Percentiles rank a stretch among this genome's conserved stretches.
Conservation (phyloP, 768 basidiomycete genomes). For the Daedalea quercina region DNA sequence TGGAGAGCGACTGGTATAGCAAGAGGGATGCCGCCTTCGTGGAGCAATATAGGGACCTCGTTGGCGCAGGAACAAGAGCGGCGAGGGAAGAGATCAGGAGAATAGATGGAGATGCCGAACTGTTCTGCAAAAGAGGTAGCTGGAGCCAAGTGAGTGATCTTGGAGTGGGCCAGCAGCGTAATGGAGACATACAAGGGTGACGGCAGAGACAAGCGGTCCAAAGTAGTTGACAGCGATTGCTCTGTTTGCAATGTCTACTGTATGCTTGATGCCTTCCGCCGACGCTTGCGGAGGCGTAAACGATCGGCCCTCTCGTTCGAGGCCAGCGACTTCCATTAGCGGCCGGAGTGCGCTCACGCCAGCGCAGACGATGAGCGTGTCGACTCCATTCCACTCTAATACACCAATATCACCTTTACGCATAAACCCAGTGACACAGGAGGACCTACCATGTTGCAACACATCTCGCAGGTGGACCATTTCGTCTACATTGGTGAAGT, state of each 20-base stretch:
- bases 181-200: slow-evolving; percentile 54
- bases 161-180: background rate
- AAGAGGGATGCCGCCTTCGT: slow-evolving; percentile 76
- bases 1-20: slow-evolving; percentile 72
- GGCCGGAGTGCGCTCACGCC: slow-evolving; percentile 82
- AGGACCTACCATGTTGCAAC: slow-evolving; percentile 46
- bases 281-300: slow-evolving; percentile 33
- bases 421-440: slow-evolving; percentile 2
- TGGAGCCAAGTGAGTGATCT: slow-evolving; percentile 22
- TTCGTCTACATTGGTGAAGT: slow-evolving; percentile 61
- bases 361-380: slow-evolving; percentile 76
- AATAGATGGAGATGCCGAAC: slow-evolving; percentile 64
- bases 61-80: slow-evolving; percentile 78
- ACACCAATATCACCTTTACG: background rate
- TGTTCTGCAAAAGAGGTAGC: slow-evolving; percentile 68
- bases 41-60: slow-evolving; percentile 76
- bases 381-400: slow-evolving; percentile 74
- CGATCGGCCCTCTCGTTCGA: slow-evolving; percentile 29
- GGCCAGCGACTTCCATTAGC: slow-evolving; percentile 63
- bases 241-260: slow-evolving; percentile 47
- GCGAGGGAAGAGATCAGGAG: slow-evolving; percentile 77
- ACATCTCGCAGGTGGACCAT: slow-evolving; percentile 52
- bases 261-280: slow-evolving; percentile 49
- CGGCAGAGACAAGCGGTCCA: slow-evolving; percentile 63
- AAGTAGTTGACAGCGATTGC: slow-evolving; percentile 61